These are phyloP conservation scores for Cladophialophora chaetospira DNA, from an alignment of 2,329 filamentous ascomycete genomes.

Conservation along the genomic window DNA sequence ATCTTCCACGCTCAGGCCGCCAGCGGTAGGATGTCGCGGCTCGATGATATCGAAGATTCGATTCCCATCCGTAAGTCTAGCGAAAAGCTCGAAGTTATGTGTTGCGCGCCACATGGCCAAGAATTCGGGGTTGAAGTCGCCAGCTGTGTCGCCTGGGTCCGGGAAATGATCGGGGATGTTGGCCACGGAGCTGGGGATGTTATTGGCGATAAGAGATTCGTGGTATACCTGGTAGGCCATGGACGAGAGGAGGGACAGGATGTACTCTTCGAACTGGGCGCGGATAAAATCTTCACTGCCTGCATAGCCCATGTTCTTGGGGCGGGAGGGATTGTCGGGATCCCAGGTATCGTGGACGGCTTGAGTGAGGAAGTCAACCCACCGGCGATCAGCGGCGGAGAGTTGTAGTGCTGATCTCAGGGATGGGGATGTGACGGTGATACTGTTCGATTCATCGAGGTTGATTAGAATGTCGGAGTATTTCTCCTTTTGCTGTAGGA, in stretches of 20 bases:
- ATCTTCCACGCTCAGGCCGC: constrained; percentile 89
- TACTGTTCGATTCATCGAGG: constrained; percentile 69
- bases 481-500: constrained; percentile 90
- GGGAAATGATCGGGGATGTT: constrained; percentile 26
- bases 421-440: constrained; percentile 80
- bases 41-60: constrained; percentile 94
- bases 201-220: constrained; percentile 11
- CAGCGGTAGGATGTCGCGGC: constrained; percentile 88
- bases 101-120: constrained; percentile 84
- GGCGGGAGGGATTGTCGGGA: constrained; percentile 79
- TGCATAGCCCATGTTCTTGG: constrained; percentile 92
- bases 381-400: constrained; percentile 83
- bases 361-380: constrained; percentile 95
- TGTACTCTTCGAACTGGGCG: constrained; percentile 94
- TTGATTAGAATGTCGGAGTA: constrained; percentile 98
- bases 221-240: constrained; percentile 73
- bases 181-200: constrained; percentile 52
- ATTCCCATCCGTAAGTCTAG: constrained; percentile 67
- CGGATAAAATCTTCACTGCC: constrained; percentile 97
- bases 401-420: constrained; percentile 74
- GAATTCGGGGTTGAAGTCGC: constrained; percentile 82
- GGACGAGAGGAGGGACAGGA: constrained; percentile 81
- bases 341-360: constrained; percentile 97
- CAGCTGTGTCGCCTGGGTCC: constrained; percentile 68
- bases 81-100: constrained; percentile 89